These are phyloP conservation scores for Hypoxylon sp. DNA, from an alignment of 2,329 filamentous ascomycete genomes.

Conservation along the genomic window DNA sequence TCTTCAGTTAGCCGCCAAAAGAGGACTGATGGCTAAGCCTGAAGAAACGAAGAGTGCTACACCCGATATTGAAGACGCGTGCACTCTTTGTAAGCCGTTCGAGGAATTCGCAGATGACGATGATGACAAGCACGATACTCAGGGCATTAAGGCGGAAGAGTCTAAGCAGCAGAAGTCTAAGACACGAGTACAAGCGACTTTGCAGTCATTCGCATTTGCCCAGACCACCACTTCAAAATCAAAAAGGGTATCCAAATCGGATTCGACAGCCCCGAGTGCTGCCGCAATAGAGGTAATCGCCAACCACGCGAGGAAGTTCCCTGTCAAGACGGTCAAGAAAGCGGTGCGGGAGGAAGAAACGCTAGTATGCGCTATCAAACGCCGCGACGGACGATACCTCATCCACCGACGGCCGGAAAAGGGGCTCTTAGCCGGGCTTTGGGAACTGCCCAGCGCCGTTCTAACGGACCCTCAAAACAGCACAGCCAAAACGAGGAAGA, in stretches of 20 bases:
- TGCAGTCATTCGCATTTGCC: constrained; percentile 52
- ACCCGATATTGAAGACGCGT: constrained; percentile 67
- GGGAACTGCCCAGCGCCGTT: constrained; percentile 68
- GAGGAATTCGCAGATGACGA: constrained; percentile 54
- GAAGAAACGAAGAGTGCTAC: neutral
- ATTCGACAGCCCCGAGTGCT: constrained; percentile 31
- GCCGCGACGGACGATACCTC: constrained; percentile 61
- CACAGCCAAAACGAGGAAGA: constrained; percentile 54
- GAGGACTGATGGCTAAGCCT: constrained; percentile 34
- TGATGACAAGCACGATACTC: constrained; percentile 19
- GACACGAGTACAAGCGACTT: constrained; percentile 45
- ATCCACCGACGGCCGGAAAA: constrained; percentile 67
- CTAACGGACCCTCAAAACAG: constrained; percentile 53
- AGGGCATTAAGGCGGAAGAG: constrained; percentile 11
- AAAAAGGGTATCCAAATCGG: constrained; percentile 11
- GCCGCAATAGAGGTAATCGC: constrained; percentile 56
- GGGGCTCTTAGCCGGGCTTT: constrained; percentile 68
- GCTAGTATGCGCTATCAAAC: constrained; percentile 67
- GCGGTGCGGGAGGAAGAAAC: constrained; percentile 67
- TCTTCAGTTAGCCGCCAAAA: constrained; percentile 50
- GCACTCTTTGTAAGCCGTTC: constrained; percentile 64
- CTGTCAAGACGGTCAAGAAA: constrained; percentile 67
- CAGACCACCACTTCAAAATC: constrained; percentile 32
- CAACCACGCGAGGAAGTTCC: constrained; percentile 66
- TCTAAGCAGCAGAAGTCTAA: constrained; percentile 28